Percentiles rank a stretch among this genome's conserved stretches.
Evolutionary conservation across 2,329 filamentous ascomycete species (phyloP).

Genomic region (Conoideocrella luteorostrata): DNA sequence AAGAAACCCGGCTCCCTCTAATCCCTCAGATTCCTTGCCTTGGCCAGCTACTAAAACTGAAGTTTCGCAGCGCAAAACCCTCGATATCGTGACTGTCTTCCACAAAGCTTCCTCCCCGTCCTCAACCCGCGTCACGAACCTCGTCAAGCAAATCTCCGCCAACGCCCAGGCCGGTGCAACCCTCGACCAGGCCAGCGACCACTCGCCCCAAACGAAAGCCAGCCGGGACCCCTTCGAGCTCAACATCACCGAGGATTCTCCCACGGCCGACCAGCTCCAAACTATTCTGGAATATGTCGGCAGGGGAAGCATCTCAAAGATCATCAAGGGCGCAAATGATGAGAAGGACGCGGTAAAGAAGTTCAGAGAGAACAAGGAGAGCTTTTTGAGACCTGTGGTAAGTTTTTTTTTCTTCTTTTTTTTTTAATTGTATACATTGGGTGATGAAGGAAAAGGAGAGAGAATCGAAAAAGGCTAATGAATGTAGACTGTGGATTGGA

Average conservation of each 20-base stretch:
- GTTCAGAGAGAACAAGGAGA: slow-evolving; percentile 62
- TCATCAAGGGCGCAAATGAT: slow-evolving; percentile 69
- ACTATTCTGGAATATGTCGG: slow-evolving; percentile 82
- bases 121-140: slow-evolving; percentile 64
- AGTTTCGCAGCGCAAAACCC: slow-evolving; percentile 72
- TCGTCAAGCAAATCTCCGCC: slow-evolving; percentile 76
- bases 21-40: not conserved
- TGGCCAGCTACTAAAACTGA: too few species aligned
- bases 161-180: slow-evolving; percentile 62
- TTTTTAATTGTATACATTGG: not conserved
- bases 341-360: slow-evolving; percentile 73
- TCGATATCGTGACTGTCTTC: slow-evolving; percentile 94
- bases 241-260: slow-evolving; percentile 71
- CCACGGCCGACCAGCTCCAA: slow-evolving; percentile 75
- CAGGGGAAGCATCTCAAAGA: slow-evolving; percentile 45
- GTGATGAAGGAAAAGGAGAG: not conserved
- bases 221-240: slow-evolving; percentile 72
- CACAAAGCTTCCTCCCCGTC: slow-evolving; percentile 71
- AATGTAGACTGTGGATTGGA: slow-evolving; percentile 74
- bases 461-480: not conserved
- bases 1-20: not conserved
- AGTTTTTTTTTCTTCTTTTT: slow-evolving; percentile 27
- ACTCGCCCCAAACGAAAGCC: slow-evolving; percentile 48
- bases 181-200: slow-evolving; percentile 66
- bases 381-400: slow-evolving; percentile 73